These are phyloP conservation scores for Omphalea diandra DNA, from an alignment of 441 rosid species.

Conservation along the genomic window DNA sequence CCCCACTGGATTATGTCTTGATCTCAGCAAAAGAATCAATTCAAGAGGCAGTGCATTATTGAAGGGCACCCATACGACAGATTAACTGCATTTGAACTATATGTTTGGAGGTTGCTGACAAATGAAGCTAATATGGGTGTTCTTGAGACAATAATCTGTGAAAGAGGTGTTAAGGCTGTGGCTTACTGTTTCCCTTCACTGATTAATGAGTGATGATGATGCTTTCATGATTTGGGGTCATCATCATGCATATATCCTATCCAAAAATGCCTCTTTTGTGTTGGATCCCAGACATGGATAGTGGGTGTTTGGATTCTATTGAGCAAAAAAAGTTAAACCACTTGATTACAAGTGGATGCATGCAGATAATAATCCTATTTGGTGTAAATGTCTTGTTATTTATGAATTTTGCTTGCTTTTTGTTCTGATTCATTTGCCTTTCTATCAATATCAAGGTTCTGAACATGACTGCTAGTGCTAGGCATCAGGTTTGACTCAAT, in stretches of 20 bases:
- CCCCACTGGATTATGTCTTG: slow-evolving; percentile 48
- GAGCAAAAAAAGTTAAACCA: slow-evolving; percentile 57
- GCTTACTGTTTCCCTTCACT: slow-evolving; percentile 21
- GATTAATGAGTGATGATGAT: slow-evolving; percentile 18
- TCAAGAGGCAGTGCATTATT: slow-evolving; percentile 45
- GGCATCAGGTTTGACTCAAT: slow-evolving; percentile 37
- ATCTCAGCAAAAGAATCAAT: slow-evolving; percentile 35
- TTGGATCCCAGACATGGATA: slow-evolving; percentile 54
- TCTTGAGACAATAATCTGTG: no score
- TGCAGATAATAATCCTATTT: no score
- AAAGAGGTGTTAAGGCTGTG: no score
- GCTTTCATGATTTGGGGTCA: slow-evolving; percentile 24
- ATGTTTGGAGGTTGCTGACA: slow-evolving; percentile 49
- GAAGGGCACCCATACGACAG: slow-evolving; percentile 30
- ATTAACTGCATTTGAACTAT: slow-evolving; percentile 37
- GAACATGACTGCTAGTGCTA: slow-evolving; percentile 30
- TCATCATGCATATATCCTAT: no score
- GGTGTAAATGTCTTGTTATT: slow-evolving; percentile 40
- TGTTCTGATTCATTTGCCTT: slow-evolving; percentile 78
- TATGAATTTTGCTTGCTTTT: slow-evolving; percentile 43
- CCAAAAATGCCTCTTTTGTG: slow-evolving; percentile 27
- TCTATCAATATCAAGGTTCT: slow-evolving; percentile 58
- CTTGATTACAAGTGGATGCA: slow-evolving; percentile 64
- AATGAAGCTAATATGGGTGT: slow-evolving; percentile 37
- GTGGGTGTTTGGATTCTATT: slow-evolving; percentile 58